Evolutionary conservation across 129 eudicot genomes (phyloP), one percentile per base, ranked within the genome.

Genomic region (Flaveria robusta): DNA sequence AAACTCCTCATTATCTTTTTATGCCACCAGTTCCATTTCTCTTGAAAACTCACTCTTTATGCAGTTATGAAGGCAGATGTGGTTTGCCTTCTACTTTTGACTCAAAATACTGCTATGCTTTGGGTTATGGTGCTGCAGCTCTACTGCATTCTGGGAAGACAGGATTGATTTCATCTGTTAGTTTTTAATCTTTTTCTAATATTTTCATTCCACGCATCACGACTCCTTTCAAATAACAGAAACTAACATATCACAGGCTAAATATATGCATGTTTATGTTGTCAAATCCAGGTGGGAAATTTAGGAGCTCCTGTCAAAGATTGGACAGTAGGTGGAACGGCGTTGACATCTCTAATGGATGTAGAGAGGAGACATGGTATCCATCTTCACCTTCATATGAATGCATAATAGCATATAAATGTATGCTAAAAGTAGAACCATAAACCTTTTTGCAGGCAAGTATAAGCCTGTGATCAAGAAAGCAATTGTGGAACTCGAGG

Each of bases 301-400:
- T 88, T 95, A 88, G 94, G 87, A 55, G 97, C 97, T 77, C 95
- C 96, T 11, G 99, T 95, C n/a, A 90, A 85, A 77, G 85, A 91
- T 62, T 95, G 99, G 99, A 89, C 97, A 24, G 91, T 91, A 39
- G 99, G 99, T 66, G 99, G 99, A 70, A 95, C 97, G 23, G 87
- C 97, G 41, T 81, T 95, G 83, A 95, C 99, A 34, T 83, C 97
- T 55, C 76, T 95, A 39, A 95, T 95, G 99, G 97, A 91, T 74
- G 97, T 95, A 6, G 97, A 95, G 79, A 95, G 99, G 87, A 91
- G 99, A 87, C 99, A 91, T 10, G 99, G 99, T 95, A 84, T 79
- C 0, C 16, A 74, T 37, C 34, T 31, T 12, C 54, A 51, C 6
- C 50, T 8, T 68, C 39, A 29, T 47, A 50, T 51, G 26, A 22